Base-by-base conservation (phyloP, 2,329 filamentous ascomycete species). In the Diplodia scrobiculata region DNA sequence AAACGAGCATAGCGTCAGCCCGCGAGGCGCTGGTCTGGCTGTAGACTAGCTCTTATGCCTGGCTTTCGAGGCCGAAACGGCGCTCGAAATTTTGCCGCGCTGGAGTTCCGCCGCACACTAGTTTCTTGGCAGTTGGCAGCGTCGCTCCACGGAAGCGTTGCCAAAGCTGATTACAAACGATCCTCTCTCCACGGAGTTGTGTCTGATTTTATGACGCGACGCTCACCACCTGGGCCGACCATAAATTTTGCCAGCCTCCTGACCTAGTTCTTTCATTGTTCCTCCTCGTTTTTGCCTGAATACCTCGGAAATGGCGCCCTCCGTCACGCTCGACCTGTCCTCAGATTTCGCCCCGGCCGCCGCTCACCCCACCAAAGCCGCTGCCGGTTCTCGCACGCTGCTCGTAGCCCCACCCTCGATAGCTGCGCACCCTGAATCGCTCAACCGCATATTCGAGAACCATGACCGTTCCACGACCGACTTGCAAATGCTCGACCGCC, bases 401-500 rank as follows among this genome's bases (percentile, higher is more conserved):
- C 87, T 97, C 48, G 88, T 98, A 68, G 92, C 94, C 36, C 94
- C 95, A 63, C 93, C 95, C 13, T 96, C 92, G 27, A 86, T 98
- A 72, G 89, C 95, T 71, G 87, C 91, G 65, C 90, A 96, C 78
- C 91, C 93, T 71, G 89, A 91, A 71, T 87, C 87, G 72, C 84
- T 98, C 70, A 85, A 87, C 70, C 81, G 82, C 70, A 83, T 95
- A 68, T 86, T 96, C 73, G 83, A 87, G 67, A 82, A 87, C 66
- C 88, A 91, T 80, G 88, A 95, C 77, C 89, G 92, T 74, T 81
- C 84, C 69, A 82, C 85, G 53, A 94, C 92, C 68, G 95, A 99
- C 75, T 84, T 99, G 63, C 95, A 98, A 79, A 99, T 99, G 95
- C 90, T 99, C 68, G 95, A 99, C 80, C 91, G 95, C 62, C 86